These are phyloP conservation scores for Chlamydomonas incerta DNA, from an alignment of 139 green algal species.

Conservation along the genomic window DNA sequence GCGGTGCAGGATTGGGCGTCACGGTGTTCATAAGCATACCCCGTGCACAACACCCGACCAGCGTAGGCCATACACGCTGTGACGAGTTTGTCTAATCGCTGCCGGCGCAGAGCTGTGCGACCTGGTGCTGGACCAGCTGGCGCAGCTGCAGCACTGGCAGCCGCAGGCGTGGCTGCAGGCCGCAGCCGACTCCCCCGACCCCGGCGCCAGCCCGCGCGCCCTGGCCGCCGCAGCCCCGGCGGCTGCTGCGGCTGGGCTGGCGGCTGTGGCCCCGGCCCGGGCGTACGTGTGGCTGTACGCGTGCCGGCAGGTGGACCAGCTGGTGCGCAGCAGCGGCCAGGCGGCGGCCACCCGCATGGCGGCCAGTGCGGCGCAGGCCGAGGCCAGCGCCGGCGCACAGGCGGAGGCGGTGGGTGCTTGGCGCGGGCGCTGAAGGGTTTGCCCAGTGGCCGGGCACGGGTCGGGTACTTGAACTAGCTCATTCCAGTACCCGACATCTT, in stretches of 20 bases:
- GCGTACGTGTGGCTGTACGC: slow-evolving; percentile 16
- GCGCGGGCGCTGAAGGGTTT: not conserved
- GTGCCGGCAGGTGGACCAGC: not conserved
- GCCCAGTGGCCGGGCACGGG: no score
- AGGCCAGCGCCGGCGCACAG: slow-evolving; percentile 22
- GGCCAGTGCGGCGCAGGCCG: not conserved
- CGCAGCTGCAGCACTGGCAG: not conserved
- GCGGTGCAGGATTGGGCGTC: not conserved
- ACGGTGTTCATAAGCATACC: no score
- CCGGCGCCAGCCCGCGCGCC: not conserved
- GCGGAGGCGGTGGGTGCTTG: slow-evolving; percentile 9
- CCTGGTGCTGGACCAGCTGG: not conserved
- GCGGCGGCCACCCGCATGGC: not conserved
- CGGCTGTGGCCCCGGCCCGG: not conserved
- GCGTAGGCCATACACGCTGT: not conserved
- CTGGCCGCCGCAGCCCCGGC: not conserved
- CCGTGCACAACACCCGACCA: no score
- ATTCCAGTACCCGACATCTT: not conserved
- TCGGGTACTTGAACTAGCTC: no score
- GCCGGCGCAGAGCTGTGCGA: not conserved
- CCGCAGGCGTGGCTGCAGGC: slow-evolving; percentile 19
- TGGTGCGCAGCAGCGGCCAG: not conserved
- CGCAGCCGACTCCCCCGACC: not conserved
- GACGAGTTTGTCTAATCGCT: no score
- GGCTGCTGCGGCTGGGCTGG: no score